Evolutionary conservation across 202 grass and related monocot genomes (phyloP).

Genomic region (Schoenoplectus triqueter): DNA sequence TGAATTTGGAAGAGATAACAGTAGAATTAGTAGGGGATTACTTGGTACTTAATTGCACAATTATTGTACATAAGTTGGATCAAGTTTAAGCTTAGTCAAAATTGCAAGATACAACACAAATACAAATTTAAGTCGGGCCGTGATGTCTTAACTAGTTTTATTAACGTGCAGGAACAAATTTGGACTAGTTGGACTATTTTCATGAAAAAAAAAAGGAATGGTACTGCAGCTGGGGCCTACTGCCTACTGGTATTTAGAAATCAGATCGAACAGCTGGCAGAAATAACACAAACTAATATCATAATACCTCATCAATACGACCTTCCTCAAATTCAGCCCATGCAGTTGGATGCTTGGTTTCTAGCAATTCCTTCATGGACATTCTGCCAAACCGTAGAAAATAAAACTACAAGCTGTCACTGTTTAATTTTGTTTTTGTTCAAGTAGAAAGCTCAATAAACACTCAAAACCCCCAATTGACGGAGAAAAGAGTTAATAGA

Average conservation of each 20-base stretch:
- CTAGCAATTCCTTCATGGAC: constrained; percentile 90
- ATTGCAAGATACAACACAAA: background rate
- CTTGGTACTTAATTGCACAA: background rate
- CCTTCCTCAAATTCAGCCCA: constrained; percentile 93
- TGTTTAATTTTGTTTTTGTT: too few species aligned
- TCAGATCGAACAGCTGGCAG: background rate
- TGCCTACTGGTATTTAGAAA: background rate
- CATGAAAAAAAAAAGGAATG: background rate
- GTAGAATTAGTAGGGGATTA: background rate
- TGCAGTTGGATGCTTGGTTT: constrained; percentile 84
- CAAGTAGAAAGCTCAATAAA: too few species aligned
- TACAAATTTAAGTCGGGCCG: background rate
- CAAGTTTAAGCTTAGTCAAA: background rate
- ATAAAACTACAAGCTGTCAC: background rate
- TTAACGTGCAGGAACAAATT: background rate
- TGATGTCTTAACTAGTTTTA: background rate
- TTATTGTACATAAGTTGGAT: background rate
- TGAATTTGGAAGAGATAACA: constrained; percentile 44
- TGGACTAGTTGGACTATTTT: background rate
- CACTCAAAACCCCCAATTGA: background rate
- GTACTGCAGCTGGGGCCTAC: background rate
- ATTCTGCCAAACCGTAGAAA: constrained; percentile 58
- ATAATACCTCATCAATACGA: constrained; percentile 72
- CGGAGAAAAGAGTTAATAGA: background rate
- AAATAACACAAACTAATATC: background rate